A percentile compares a stretch with the other conserved stretches of the same genome.
Evolutionary conservation across 2,329 filamentous ascomycete species (phyloP).

Genomic region (Rasamsonia emersonii): DNA sequence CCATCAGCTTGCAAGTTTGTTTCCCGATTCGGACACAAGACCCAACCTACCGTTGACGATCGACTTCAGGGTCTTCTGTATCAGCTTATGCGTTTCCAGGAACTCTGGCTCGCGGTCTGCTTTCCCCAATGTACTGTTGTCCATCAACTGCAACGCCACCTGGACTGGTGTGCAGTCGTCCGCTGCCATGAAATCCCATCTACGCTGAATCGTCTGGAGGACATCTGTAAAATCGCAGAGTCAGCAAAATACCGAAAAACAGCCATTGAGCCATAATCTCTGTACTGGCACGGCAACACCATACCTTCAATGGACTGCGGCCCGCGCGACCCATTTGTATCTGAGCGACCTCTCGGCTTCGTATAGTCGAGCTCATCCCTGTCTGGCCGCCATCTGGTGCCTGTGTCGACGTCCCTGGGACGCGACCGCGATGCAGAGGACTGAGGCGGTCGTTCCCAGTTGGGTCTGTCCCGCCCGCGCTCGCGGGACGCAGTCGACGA

Average conservation of each 20-base stretch:
- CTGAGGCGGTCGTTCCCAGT: slow-evolving; percentile 20
- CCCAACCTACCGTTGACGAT: slow-evolving; percentile 71
- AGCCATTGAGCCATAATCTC: too few relatives aligned
- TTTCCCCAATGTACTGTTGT: slow-evolving; percentile 84
- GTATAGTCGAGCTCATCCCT: slow-evolving; percentile 18
- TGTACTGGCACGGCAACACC: slow-evolving; percentile 5
- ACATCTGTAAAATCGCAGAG: slow-evolving; percentile 41
- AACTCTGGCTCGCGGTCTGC: slow-evolving; percentile 84
- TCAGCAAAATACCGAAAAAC: too few relatives aligned
- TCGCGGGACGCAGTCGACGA: slow-evolving; percentile 24
- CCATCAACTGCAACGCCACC: slow-evolving; percentile 87
- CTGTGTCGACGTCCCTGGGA: slow-evolving; percentile 22
- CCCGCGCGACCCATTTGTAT: slow-evolving; percentile 15
- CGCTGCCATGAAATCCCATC: slow-evolving; percentile 88
- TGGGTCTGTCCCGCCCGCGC: slow-evolving; percentile 21
- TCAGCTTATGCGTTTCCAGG: slow-evolving; percentile 69
- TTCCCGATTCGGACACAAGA: too few relatives aligned
- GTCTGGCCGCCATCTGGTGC: slow-evolving; percentile 17
- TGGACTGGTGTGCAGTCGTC: slow-evolving; percentile 88
- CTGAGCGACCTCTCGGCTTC: slow-evolving; percentile 14
- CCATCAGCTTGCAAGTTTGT: not conserved
- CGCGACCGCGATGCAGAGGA: slow-evolving; percentile 25
- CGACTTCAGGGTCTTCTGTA: slow-evolving; percentile 86
- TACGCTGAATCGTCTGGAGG: slow-evolving; percentile 71
- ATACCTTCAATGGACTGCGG: slow-evolving; percentile 30